Evolutionary conservation across 1,284 basidiomycete genomes (phyloP), one percentile per base, ranked within the genome.

Genomic region (Cryptococcus wingfieldii): DNA sequence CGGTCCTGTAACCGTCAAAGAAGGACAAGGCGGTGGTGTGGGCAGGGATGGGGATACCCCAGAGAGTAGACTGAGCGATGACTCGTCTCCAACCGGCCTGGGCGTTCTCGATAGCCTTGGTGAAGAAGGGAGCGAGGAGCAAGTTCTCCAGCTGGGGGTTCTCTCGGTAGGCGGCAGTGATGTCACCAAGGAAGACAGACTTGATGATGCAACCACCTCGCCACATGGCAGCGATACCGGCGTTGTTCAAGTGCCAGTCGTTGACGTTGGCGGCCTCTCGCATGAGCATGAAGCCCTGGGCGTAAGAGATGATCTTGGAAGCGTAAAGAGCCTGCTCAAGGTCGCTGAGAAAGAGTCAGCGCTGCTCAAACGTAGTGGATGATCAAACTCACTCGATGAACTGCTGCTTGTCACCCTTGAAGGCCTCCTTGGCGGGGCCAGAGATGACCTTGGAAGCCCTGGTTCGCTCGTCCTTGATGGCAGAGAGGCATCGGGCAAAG

Each of bases 211-310:
- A 98, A 65, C 96, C 96, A 67, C 96, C 96, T 72, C 95, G 91
- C 96, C 96, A 99, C 92, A 99, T 98, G 67, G 84, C 86, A 50
- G 96, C 96, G 75, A 99, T 98, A 63, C 93, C 93, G 71, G 93
- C 88, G 77, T 96, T 96, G 72, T 79, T 79, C 61, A 80, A 69
- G 65, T 72, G 72, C 79, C 77, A 80, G 80, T 74, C 68, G 89
- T 83, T 91, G 83, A 95, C 93, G 78, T 91, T 89, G 54, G 94
- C 95, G 53, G 95, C 95, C 80, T 98, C 89, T 68, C 96, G 85
- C 94, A 98, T 97, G 71, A 99, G 85, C 87, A 98, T 96, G 83
- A 98, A 99, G 68, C 96, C 96, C 81, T 99, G 96, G 25, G 95
- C 91, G 83, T 99, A 96, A 41, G 92, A 96, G 70, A 96, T 93